phyloP scores from a whole-genome alignment of 345 rosid genomes.

The Populus simonii region DNA sequence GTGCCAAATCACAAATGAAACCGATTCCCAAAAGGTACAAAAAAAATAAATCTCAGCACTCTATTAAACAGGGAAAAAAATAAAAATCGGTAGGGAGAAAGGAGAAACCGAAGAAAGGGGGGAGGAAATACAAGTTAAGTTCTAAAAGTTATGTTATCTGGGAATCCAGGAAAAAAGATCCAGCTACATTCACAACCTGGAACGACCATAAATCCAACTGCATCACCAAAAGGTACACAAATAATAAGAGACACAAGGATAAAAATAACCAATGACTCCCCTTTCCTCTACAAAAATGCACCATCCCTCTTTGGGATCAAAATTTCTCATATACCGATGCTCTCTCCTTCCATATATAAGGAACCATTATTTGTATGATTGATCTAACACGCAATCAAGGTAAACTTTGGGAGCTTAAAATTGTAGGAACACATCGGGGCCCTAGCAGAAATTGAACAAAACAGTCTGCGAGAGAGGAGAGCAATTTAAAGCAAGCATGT shows the following conservation, averaged over 20 bases:
- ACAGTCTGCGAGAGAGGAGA: neutral
- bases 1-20: neutral
- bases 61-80: neutral
- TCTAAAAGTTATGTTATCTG: neutral
- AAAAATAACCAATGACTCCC: too few species aligned
- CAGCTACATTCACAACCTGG: neutral
- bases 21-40: neutral
- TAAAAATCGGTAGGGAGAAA: neutral
- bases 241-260: neutral
- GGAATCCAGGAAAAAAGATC: neutral
- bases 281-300: too few species aligned
- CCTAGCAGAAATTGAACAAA: neutral
- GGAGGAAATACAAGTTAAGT: neutral
- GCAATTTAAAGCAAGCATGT: neutral
- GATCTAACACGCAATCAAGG: neutral
- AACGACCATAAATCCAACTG: neutral
- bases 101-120: neutral
- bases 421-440: neutral
- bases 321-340: too few species aligned
- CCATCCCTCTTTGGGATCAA: too few species aligned
- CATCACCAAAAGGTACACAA: neutral
- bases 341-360: too few species aligned
- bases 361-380: neutral
- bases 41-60: neutral
- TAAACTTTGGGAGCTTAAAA: neutral